phyloP scores from a whole-genome alignment of 108 stramenopile species.

The Nannochloropsis gaditana region DNA sequence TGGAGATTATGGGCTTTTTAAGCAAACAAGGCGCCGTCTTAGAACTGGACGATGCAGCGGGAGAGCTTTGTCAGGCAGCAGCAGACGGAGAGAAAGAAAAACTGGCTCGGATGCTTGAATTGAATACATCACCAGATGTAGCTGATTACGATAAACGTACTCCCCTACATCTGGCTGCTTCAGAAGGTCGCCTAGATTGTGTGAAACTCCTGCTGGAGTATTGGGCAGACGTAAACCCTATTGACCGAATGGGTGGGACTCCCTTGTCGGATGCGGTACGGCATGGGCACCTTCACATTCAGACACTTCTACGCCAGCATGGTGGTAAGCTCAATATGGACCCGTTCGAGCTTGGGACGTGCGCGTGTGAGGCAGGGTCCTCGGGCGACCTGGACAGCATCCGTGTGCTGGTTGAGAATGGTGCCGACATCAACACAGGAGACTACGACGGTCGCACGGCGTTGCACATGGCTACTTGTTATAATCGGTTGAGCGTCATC shows the following conservation, averaged over 20 bases:
- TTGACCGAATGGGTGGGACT: constrained; percentile 11
- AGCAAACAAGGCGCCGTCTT: background rate
- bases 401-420: background rate
- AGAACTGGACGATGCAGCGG: constrained; percentile 6
- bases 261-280: constrained; percentile 16
- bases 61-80: constrained; percentile 12
- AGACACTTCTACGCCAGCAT: background rate
- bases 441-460: constrained; percentile 10
- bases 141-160: constrained; percentile 1
- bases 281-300: background rate
- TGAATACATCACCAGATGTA: background rate
- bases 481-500: background rate
- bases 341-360: background rate
- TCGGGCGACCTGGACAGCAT: background rate
- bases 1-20: constrained; percentile 18
- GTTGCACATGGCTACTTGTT: background rate
- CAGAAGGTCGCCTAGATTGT: background rate
- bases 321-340: constrained; percentile 9
- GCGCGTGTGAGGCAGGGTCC: background rate
- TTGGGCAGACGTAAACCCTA: constrained; percentile 2
- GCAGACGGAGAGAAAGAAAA: background rate
- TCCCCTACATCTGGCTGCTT: background rate
- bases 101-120: constrained; percentile 19
- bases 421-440: background rate
- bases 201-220: background rate